phyloP scores from a whole-genome alignment of 164 flowering plant genomes.

The grape (Vitis vinifera) region DNA sequence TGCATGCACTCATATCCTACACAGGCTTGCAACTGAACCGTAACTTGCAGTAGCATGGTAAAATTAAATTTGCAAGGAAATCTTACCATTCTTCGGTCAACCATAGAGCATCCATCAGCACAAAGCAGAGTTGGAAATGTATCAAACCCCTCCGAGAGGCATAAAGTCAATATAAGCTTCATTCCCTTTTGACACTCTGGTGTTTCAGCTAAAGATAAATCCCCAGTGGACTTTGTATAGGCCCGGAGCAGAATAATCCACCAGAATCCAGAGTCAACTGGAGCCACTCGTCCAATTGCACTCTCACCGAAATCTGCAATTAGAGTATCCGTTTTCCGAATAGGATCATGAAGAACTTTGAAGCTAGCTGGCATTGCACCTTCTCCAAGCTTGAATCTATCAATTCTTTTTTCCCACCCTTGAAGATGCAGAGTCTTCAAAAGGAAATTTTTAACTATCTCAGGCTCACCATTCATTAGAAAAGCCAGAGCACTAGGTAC shows the following conservation, averaged over 20 bases:
- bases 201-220: slow-evolving; percentile 55
- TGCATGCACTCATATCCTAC: too few species aligned
- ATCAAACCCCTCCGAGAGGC: slow-evolving; percentile 74
- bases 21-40: too few species aligned
- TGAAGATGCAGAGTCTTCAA: slow-evolving; percentile 63
- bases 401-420: slow-evolving; percentile 71
- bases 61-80: background rate
- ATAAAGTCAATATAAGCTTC: slow-evolving; percentile 53
- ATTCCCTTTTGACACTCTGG: slow-evolving; percentile 71
- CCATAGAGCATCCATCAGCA: slow-evolving; percentile 78
- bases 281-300: slow-evolving; percentile 81
- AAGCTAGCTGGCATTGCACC: slow-evolving; percentile 84
- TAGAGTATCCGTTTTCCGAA: slow-evolving; percentile 53
- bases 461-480: slow-evolving; percentile 75
- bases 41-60: too few species aligned
- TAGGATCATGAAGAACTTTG: slow-evolving; percentile 70
- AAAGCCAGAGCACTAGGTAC: slow-evolving; percentile 80
- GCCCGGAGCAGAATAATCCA: slow-evolving; percentile 80
- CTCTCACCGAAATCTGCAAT: slow-evolving; percentile 77
- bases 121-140: slow-evolving; percentile 76
- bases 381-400: slow-evolving; percentile 66
- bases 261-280: slow-evolving; percentile 83
- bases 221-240: slow-evolving; percentile 75
- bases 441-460: slow-evolving; percentile 67
- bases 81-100: slow-evolving; percentile 74